Conservation (phyloP, 2,329 filamentous ascomycete species). For the Pseudocercospora fuligena region DNA sequence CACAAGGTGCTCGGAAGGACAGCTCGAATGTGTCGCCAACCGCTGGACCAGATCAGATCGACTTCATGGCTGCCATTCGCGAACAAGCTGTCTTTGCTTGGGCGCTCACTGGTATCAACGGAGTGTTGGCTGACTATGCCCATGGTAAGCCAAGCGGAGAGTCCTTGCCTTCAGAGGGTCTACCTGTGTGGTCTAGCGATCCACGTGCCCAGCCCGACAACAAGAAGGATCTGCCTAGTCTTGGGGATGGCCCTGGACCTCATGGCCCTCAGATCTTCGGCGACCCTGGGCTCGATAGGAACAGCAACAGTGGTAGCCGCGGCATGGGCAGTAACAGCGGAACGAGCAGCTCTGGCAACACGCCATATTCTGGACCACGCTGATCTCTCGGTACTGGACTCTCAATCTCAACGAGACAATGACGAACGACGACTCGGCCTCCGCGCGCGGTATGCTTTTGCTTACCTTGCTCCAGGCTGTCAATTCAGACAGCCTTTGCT, state of each 20-base stretch:
- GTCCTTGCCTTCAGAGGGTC: constrained; percentile 63
- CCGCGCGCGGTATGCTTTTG: not conserved
- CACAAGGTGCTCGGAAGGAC: constrained; percentile 35
- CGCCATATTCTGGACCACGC: constrained; percentile 15
- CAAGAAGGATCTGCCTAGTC: constrained; percentile 18
- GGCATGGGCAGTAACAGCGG: constrained; percentile 19
- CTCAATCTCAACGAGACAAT: not conserved
- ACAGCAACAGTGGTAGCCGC: constrained; percentile 24
- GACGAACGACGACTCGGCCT: not conserved
- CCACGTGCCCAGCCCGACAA: constrained; percentile 18
- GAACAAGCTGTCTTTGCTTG: constrained; percentile 89
- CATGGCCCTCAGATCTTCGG: constrained; percentile 36
- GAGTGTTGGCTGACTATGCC: constrained; percentile 68
- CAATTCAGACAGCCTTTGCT: not conserved
- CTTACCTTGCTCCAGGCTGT: not conserved
- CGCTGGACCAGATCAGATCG: constrained; percentile 57
- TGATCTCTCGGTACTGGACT: not conserved
- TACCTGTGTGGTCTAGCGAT: constrained; percentile 63
- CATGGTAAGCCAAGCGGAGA: constrained; percentile 67
- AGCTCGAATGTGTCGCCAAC: constrained; percentile 34
- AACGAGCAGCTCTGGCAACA: constrained; percentile 19
- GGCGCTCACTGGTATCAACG: constrained; percentile 80
- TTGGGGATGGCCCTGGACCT: constrained; percentile 11
- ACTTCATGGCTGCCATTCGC: constrained; percentile 79
- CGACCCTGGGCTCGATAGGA: constrained; percentile 37